Conservation (phyloP, 352 stramenopile genomes). For the Globisporangium lucens region DNA sequence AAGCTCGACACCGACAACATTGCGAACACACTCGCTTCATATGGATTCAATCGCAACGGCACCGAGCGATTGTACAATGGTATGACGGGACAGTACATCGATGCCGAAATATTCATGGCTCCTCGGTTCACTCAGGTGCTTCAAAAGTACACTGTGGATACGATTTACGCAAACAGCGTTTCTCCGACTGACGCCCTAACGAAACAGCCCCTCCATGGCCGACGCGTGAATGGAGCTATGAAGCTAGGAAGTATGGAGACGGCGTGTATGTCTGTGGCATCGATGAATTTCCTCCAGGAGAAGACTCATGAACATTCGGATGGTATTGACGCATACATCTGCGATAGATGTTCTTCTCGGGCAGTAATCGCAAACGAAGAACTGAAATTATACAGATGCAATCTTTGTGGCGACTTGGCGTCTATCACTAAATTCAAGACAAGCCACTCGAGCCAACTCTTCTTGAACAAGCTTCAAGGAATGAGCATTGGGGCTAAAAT, state of each 20-base stretch:
- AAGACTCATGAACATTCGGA: background rate
- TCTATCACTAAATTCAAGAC: constrained; percentile 9
- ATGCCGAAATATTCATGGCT: background rate
- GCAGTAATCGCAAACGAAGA: background rate
- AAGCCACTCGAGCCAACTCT: constrained; percentile 5
- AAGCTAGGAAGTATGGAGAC: no score
- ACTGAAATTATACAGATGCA: constrained; percentile 9
- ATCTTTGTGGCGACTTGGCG: constrained; percentile 11
- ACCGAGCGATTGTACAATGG: background rate
- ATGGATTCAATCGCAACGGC: background rate
- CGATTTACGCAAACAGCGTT: background rate
- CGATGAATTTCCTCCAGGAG: background rate
- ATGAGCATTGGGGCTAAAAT: background rate
- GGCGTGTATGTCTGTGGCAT: background rate
- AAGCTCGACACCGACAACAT: background rate
- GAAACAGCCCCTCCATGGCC: background rate
- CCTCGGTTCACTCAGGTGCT: background rate
- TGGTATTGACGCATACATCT: background rate
- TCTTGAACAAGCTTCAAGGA: constrained; percentile 7
- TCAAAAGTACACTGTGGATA: background rate
- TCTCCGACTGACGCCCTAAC: background rate
- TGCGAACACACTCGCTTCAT: background rate
- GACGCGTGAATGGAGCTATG: no score
- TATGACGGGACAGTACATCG: background rate
- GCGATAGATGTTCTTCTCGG: background rate